Evolutionary conservation across 495 filamentous ascomycete species (phyloP), one percentile per base, ranked within the genome.

Genomic region (Lichenothelia convexa): DNA sequence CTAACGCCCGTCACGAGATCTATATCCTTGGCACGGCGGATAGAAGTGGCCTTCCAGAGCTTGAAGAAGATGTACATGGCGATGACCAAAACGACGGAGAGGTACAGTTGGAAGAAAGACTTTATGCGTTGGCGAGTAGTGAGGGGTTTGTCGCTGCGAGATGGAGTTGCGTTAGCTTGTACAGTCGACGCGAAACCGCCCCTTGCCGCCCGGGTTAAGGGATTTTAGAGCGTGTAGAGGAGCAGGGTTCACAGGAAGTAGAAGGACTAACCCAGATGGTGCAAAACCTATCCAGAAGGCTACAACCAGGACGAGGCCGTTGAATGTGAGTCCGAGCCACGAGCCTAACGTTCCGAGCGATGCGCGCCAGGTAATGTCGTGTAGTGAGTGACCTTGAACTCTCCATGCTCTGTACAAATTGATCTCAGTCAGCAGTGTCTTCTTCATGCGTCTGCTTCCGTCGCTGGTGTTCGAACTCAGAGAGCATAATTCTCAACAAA

Each of bases 221-320:
- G n/a, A n/a, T n/a, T n/a, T n/a, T n/a, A n/a, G n/a, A n/a, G n/a
- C n/a, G n/a, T n/a, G n/a, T n/a, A n/a, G n/a, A n/a, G n/a, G n/a
- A n/a, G n/a, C n/a, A n/a, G n/a, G n/a, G n/a, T n/a, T n/a, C n/a
- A n/a, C n/a, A n/a, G n/a, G n/a, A n/a, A n/a, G n/a, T n/a, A n/a
- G n/a, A n/a, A n/a, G n/a, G n/a, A n/a, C n/a, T n/a, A n/a, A 29
- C 24, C 24, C 24, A 29, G 24, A 11, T 1, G 89, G 89, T 42
- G 76, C 80, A 12, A 81, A 76, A 20, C 78, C 85, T 19, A 75
- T 78, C 89, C 89, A 95, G 62, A 95, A 92, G 50, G 95, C 86
- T 5, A 80, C 87, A 31, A 87, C 48, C 16, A 95, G 66, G n/a
- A 97, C 75, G 7, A 92, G 59, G 18, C 62, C 37, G 54, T 93